Conservation (phyloP, 352 stramenopile genomes). For the Blastocystis sp. region DNA sequence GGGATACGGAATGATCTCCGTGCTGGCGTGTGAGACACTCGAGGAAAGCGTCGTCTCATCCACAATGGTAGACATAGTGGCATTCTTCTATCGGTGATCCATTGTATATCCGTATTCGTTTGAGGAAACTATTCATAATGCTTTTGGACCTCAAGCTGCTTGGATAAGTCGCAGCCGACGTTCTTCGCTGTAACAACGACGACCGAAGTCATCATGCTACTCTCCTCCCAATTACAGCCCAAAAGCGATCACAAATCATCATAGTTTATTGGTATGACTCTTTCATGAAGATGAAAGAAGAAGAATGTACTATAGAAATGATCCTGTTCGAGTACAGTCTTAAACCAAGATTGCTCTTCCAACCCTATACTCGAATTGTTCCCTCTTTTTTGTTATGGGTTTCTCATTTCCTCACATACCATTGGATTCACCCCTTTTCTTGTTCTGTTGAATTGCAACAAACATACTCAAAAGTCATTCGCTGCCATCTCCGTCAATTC, state of each 20-base stretch:
- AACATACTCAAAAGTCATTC: constrained; percentile 14
- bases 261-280: constrained; percentile 23
- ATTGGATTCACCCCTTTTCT: no score
- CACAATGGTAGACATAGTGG: no score
- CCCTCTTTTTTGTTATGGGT: neutral
- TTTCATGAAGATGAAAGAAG: constrained; percentile 14
- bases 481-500: neutral
- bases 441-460: constrained; percentile 18
- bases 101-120: constrained; percentile 13
- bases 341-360: neutral
- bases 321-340: constrained; percentile 54
- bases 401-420: no score
- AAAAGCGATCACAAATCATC: constrained; percentile 39
- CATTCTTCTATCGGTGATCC: no score
- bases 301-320: constrained; percentile 56
- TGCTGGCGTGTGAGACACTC: neutral
- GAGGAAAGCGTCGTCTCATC: neutral
- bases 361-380: neutral
- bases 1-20: constrained; percentile 2
- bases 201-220: constrained; percentile 45
- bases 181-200: constrained; percentile 53
- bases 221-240: constrained; percentile 49
- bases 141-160: constrained; percentile 37
- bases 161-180: constrained; percentile 39
- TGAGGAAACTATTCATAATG: constrained; percentile 48